phyloP scores from a whole-genome alignment of 2,329 filamentous ascomycete species.

The Lasiodiplodia sp. region DNA sequence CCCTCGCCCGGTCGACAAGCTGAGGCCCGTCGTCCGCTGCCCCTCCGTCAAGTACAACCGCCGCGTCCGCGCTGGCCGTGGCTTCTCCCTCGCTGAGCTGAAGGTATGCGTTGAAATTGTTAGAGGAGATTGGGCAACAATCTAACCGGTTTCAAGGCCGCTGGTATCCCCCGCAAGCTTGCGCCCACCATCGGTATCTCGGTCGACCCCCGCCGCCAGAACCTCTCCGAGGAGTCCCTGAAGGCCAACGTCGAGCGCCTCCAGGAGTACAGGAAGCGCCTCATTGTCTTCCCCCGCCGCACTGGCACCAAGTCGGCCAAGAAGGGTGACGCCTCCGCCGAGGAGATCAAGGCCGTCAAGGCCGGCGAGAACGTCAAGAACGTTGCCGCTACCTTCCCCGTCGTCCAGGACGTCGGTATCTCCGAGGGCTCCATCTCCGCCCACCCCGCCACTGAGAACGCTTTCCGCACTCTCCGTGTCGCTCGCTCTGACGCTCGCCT shows the following conservation, averaged over 20 bases:
- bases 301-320: conserved; percentile 79
- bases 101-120: conserved; percentile 71
- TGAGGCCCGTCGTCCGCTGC: conserved; percentile 96
- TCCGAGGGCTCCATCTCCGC: conserved; percentile 80
- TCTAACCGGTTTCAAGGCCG: conserved; percentile 68
- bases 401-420: conserved; percentile 75
- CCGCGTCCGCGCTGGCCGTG: conserved; percentile 92
- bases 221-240: conserved; percentile 95
- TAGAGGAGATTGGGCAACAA: not conserved
- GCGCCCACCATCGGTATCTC: conserved; percentile 96
- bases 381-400: conserved; percentile 71
- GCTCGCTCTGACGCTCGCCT: conserved; percentile 84
- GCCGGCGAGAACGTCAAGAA: conserved; percentile 59
- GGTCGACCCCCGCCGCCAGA: conserved; percentile 95
- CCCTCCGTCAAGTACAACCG: conserved; percentile 99
- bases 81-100: conserved; percentile 96
- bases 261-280: conserved; percentile 93
- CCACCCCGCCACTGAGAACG: conserved; percentile 76
- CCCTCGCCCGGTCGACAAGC: conserved; percentile 95
- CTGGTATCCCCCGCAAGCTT: conserved; percentile 91
- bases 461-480: conserved; percentile 84
- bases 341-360: conserved; percentile 77
- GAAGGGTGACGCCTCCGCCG: conserved; percentile 86
- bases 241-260: conserved; percentile 95
- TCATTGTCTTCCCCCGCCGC: conserved; percentile 98